Evolutionary conservation across 208 protist genomes (phyloP).

Genomic region (Leishmania martiniquensis): DNA sequence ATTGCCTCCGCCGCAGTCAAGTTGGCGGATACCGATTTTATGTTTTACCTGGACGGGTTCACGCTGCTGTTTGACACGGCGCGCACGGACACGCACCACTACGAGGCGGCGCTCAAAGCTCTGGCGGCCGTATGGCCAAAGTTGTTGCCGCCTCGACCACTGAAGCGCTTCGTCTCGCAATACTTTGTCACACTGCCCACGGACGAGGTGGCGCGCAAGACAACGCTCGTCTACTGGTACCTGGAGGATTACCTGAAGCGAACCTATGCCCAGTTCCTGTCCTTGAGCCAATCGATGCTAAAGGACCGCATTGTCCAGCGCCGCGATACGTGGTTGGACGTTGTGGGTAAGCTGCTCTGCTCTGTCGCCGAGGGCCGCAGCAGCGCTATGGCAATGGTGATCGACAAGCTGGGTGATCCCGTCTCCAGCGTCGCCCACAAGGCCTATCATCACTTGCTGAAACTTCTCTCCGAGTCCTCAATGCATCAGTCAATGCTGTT

Average conservation of each 20-base stretch:
- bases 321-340: conserved; percentile 86
- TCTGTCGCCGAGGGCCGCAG: conserved; percentile 79
- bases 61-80: conserved; percentile 90
- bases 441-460: conserved; percentile 88
- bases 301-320: conserved; percentile 86
- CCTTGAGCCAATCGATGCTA: conserved; percentile 87
- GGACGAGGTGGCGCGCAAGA: conserved; percentile 55
- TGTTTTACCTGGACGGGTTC: conserved; percentile 92
- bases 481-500: conserved; percentile 87
- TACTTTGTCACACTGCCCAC: conserved; percentile 92
- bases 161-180: conserved; percentile 89
- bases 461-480: conserved; percentile 84
- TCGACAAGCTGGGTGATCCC: conserved; percentile 92
- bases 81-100: conserved; percentile 90
- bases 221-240: conserved; percentile 90
- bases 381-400: conserved; percentile 87
- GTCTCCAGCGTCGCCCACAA: conserved; percentile 74
- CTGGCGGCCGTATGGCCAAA: conserved; percentile 89
- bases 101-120: conserved; percentile 89
- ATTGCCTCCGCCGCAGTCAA: conserved; percentile 90
- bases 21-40: conserved; percentile 91
- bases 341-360: conserved; percentile 86
- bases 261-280: conserved; percentile 89
- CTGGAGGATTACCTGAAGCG: conserved; percentile 93
- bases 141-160: conserved; percentile 79